A percentile compares a stretch with the other conserved stretches of the same genome.
Evolutionary conservation across 768 basidiomycete species (phyloP).

Genomic region (Tremella yokohamensis): DNA sequence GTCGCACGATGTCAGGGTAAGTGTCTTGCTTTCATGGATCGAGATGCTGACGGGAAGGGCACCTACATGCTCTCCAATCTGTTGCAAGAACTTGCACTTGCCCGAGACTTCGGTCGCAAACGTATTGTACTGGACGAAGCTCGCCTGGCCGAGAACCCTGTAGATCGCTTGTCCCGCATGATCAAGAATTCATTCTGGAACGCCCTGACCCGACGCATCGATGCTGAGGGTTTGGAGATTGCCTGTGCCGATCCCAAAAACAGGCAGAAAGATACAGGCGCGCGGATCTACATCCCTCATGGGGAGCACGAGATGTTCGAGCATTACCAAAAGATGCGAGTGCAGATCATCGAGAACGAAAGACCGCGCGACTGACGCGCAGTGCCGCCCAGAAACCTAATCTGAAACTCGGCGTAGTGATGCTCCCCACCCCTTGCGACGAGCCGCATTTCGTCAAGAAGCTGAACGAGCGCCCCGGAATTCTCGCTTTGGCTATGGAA

Average conservation of each 20-base stretch:
- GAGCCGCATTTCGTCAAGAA: slow-evolving; percentile 86
- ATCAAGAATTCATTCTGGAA: slow-evolving; percentile 98
- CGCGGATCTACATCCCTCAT: slow-evolving; percentile 90
- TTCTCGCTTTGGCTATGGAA: slow-evolving; percentile 86
- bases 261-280: slow-evolving; percentile 79
- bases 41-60: slow-evolving; percentile 58
- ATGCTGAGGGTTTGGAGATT: slow-evolving; percentile 93
- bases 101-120: slow-evolving; percentile 89
- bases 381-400: slow-evolving; percentile 82
- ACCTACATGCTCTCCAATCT: slow-evolving; percentile 99
- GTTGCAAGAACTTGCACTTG: slow-evolving; percentile 95
- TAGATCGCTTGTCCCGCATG: slow-evolving; percentile 94
- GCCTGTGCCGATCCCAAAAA: slow-evolving; percentile 99
- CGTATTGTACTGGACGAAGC: slow-evolving; percentile 98
- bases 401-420: slow-evolving; percentile 86
- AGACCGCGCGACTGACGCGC: slow-evolving; percentile 12
- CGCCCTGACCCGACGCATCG: slow-evolving; percentile 90
- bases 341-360: background rate
- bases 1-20: slow-evolving; percentile 87
- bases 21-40: slow-evolving; percentile 16
- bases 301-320: slow-evolving; percentile 91
- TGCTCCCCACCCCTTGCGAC: slow-evolving; percentile 79
- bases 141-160: slow-evolving; percentile 95
- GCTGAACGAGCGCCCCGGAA: slow-evolving; percentile 87
- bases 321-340: slow-evolving; percentile 80